phyloP scores from a whole-genome alignment of 2,329 filamentous ascomycete genomes.

The Nemania sp. region DNA sequence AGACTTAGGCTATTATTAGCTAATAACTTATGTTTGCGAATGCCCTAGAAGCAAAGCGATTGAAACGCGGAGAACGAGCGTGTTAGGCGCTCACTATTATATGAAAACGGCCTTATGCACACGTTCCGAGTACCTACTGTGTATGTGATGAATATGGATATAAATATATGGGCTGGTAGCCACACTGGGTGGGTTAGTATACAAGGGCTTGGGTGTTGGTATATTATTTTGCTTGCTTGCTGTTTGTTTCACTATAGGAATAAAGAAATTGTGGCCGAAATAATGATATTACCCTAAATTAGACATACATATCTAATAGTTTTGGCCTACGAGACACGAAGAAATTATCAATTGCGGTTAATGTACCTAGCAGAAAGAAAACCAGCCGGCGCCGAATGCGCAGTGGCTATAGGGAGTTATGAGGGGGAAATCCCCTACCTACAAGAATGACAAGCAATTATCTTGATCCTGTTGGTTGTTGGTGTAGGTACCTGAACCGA shows the following conservation, averaged over 20 bases:
- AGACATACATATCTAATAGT: not conserved
- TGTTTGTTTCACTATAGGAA: constrained; percentile 7
- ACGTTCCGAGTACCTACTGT: no score
- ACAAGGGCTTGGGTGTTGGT: constrained; percentile 3
- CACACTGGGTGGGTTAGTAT: constrained; percentile 24
- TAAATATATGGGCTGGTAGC: not conserved
- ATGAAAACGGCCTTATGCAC: constrained; percentile 1
- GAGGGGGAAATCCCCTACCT: not conserved
- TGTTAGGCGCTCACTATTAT: constrained; percentile 4
- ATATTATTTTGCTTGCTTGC: constrained; percentile 1
- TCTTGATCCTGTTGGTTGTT: no score
- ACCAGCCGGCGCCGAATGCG: not conserved
- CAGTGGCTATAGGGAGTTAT: not conserved
- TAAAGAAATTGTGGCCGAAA: constrained; percentile 15
- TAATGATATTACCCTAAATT: constrained; percentile 4
- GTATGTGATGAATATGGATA: no score
- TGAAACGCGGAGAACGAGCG: constrained; percentile 11
- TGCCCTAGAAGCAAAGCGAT: not conserved
- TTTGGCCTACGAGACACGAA: not conserved
- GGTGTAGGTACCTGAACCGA: not conserved
- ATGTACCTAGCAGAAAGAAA: no score
- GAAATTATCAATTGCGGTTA: not conserved
- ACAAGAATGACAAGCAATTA: not conserved
- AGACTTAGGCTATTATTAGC: constrained; percentile 21
- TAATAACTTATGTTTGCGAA: constrained; percentile 13